Evolutionary conservation across 345 rosid genomes (phyloP), one percentile per base, ranked within the genome.

Genomic region (Citrus sp.): DNA sequence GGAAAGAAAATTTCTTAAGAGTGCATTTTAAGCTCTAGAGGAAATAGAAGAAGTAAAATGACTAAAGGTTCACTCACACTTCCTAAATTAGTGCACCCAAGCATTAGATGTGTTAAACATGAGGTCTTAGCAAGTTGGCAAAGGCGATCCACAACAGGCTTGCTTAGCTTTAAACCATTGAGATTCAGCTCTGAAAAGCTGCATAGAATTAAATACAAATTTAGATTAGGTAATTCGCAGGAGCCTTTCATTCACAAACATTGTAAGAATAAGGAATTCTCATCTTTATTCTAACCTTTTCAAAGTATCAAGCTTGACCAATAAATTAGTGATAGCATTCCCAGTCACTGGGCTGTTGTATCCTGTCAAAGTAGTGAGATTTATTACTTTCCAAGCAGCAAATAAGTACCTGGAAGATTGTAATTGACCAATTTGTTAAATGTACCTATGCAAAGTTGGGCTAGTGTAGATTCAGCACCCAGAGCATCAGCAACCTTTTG

Each of bases 111-210:
- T 78, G 95, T 90, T 77, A 92, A 76, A 81, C 88, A 85, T 70
- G 89, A 81, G 67, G 84, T 87, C 83, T 86, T 90, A 72, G 90
- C 88, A 81, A 96, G 85, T 81, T 84, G 83, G 58, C 92, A 92
- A 78, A 96, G 95, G 85, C 90, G 86, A 83, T 87, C 88, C 63
- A 87, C 83, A 28, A 88, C 94, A 74, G 87, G 85, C 82, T 84
- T 92, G 85, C 86, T 89, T 68, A 92, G 87, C 90, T 90, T 94
- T 80, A 94, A 70, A 60, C 97, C 95, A 82, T 82, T 94, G 80
- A 92, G 88, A 86, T 87, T 88, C 86, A 92, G 83, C 76, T 94
- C 99, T 69, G 94, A 79, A 86, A 96, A 92, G 78, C 98, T 94
- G 78, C 59, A 80, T 73, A 54, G 27, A 74, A 81, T 67, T 21